Percentiles rank a stretch among this genome's conserved stretches.
These are phyloP conservation scores for Mucuna pruriens DNA, from an alignment of 306 rosid species.

Conservation along the genomic window DNA sequence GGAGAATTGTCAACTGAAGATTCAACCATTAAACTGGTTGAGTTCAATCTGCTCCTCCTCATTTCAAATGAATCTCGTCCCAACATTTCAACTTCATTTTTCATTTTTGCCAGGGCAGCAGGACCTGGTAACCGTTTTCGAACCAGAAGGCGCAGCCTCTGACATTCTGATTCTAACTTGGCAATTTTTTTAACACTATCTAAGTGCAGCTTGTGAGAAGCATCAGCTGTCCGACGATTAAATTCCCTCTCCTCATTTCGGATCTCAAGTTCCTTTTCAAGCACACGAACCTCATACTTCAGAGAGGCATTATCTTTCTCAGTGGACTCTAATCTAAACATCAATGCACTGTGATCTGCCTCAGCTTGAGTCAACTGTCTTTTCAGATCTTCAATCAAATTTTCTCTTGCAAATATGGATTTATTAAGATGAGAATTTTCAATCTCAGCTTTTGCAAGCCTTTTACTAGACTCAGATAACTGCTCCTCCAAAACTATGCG, in stretches of 20 bases:
- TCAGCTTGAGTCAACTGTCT: constrained; percentile 63
- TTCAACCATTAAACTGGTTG: constrained; percentile 51
- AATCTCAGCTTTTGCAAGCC: constrained; percentile 60
- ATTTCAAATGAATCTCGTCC: constrained; percentile 65
- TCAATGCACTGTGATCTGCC: constrained; percentile 58
- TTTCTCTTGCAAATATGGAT: constrained; percentile 66
- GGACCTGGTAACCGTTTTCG: constrained; percentile 92
- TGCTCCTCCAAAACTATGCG: constrained; percentile 63
- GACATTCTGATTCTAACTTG: constrained; percentile 92
- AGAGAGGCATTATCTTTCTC: constrained; percentile 71
- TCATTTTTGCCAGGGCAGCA: constrained; percentile 85
- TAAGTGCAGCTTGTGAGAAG: constrained; percentile 78
- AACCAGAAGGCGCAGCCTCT: constrained; percentile 80
- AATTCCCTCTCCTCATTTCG: constrained; percentile 94
- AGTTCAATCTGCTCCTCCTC: constrained; percentile 58
- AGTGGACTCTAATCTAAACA: constrained; percentile 66
- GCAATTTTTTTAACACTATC: constrained; percentile 76
- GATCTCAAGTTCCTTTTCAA: constrained; percentile 90
- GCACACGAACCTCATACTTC: constrained; percentile 79
- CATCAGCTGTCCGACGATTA: constrained; percentile 70
- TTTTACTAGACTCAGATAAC: constrained; percentile 61
- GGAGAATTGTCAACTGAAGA: constrained; percentile 59
- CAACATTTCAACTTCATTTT: constrained; percentile 80
- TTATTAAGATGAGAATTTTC: constrained; percentile 72
- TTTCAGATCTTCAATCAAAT: constrained; percentile 66